Percentiles rank a stretch among this genome's conserved stretches.
phyloP scores from a whole-genome alignment of 768 basidiomycete genomes.

The Tephrocybe sp. region DNA sequence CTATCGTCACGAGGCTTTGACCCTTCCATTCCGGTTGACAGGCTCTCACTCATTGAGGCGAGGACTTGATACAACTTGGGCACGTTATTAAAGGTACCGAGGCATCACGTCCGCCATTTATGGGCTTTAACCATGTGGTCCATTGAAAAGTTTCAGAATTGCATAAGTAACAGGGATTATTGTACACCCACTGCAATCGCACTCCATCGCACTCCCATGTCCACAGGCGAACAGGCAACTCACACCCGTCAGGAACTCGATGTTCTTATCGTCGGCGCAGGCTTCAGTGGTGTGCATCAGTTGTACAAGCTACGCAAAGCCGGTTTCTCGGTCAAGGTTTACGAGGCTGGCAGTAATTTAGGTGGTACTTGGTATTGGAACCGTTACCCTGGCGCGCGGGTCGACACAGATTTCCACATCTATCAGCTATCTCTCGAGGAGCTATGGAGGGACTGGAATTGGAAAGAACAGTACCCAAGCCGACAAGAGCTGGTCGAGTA shows the following conservation, averaged over 20 bases:
- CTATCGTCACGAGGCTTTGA: no score
- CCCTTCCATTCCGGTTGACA: no score
- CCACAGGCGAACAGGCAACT: neutral
- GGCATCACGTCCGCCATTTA: no score
- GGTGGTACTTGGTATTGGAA: slow-evolving; percentile 30
- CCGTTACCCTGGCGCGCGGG: slow-evolving; percentile 26
- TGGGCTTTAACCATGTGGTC: no score
- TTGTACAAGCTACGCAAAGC: slow-evolving; percentile 18
- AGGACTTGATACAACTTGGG: no score
- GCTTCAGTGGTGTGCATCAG: slow-evolving; percentile 23
- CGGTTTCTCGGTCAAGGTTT: slow-evolving; percentile 20
- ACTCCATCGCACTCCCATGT: neutral
- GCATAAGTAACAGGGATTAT: neutral
- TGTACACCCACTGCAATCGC: no score
- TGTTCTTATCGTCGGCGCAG: slow-evolving; percentile 25
- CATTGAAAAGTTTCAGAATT: no score
- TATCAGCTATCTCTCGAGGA: slow-evolving; percentile 25
- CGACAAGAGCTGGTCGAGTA: slow-evolving; percentile 22
- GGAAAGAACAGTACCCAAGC: slow-evolving; percentile 16
- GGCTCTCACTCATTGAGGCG: no score
- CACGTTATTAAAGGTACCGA: no score
- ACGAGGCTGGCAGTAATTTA: slow-evolving; percentile 19
- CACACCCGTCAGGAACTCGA: slow-evolving; percentile 15
- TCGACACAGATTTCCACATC: slow-evolving; percentile 24
- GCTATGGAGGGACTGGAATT: slow-evolving; percentile 26